A percentile compares a stretch with the other conserved stretches of the same genome.
phyloP scores from a whole-genome alignment of 768 basidiomycete genomes.

The Dioszegia aurantiaca region DNA sequence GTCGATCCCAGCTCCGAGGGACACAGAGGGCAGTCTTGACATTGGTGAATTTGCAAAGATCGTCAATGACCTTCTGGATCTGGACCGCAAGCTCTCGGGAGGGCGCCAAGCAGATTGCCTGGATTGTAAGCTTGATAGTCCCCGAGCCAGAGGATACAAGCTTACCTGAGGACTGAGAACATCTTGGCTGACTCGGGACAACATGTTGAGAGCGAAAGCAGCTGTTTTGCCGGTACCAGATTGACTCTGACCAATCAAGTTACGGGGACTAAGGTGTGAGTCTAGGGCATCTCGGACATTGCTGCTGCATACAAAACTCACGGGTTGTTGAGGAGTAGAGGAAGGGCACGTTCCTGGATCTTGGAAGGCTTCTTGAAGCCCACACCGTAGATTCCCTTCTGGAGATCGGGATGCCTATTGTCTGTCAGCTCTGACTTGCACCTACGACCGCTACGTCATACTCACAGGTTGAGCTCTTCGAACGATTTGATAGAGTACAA shows the following conservation, averaged over 20 bases:
- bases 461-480: slow-evolving; percentile 90
- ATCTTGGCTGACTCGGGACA: slow-evolving; percentile 83
- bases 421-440: slow-evolving; percentile 10
- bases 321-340: slow-evolving; percentile 85
- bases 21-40: slow-evolving; percentile 95
- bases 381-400: slow-evolving; percentile 91
- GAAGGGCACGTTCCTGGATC: slow-evolving; percentile 95
- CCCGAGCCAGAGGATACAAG: too few species aligned
- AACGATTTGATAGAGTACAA: slow-evolving; percentile 89
- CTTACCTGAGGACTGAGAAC: slow-evolving; percentile 77
- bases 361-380: slow-evolving; percentile 97
- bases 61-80: slow-evolving; percentile 89
- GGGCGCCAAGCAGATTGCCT: slow-evolving; percentile 97
- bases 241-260: slow-evolving; percentile 99
- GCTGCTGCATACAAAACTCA: slow-evolving; percentile 53
- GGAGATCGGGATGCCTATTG: slow-evolving; percentile 73
- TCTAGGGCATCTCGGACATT: background rate
- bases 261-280: slow-evolving; percentile 67
- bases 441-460: slow-evolving; percentile 20
- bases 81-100: slow-evolving; percentile 95
- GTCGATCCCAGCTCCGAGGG: slow-evolving; percentile 61
- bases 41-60: slow-evolving; percentile 91
- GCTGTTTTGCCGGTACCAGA: slow-evolving; percentile 99
- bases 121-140: too few species aligned
- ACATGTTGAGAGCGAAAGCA: slow-evolving; percentile 95